Evolutionary conservation across 495 filamentous ascomycete species (phyloP), one percentile per base, ranked within the genome.

Genomic region (Chaetomium fimeti): DNA sequence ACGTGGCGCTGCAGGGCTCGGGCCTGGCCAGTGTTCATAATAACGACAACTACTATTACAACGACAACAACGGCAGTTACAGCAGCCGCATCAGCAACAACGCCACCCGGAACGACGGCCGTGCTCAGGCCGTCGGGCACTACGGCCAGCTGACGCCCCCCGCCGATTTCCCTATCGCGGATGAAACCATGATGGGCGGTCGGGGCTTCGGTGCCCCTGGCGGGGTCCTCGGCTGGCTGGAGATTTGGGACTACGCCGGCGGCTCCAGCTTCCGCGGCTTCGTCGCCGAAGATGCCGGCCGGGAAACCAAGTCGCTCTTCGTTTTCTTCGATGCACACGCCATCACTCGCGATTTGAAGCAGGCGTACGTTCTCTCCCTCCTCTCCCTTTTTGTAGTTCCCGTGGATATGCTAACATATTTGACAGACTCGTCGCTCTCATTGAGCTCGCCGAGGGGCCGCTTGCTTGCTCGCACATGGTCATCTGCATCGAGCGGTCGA

Each of bases 211-310:
- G 65, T 45, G 40, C 52, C 40, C 60, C 51, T 16, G 57, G 62
- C n/a, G 66, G 79, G 18, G 75, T 68, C 43, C 58, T 71, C 62
- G 76, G 78, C 66, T 85, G 82, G 82, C 68, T 96, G 66, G 92
- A 96, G 73, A 84, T 96, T 38, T 93, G 90, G 89, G 92, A 97
- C 76, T 97, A 96, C 73, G 83, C 84, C 38, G 87, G 89, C 63
- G 92, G 91, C 64, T 83, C 84, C 45, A 88, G 87, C 71, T 95
- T 96, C 77, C 84, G 91, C 60, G 92, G 90, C 42, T 96, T 96
- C 67, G 84, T 95, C 51, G 82, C 84, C 27, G 87, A 83, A 68
- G 74, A 82, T 63, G 78, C 77, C 45, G 16, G 28, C 4, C 57
- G 56, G 63, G 85, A 82, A 25, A 83, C 90, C 75, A 90, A 83